Conservation (phyloP, 2,329 filamentous ascomycete species). For the Huntiella decipiens region DNA sequence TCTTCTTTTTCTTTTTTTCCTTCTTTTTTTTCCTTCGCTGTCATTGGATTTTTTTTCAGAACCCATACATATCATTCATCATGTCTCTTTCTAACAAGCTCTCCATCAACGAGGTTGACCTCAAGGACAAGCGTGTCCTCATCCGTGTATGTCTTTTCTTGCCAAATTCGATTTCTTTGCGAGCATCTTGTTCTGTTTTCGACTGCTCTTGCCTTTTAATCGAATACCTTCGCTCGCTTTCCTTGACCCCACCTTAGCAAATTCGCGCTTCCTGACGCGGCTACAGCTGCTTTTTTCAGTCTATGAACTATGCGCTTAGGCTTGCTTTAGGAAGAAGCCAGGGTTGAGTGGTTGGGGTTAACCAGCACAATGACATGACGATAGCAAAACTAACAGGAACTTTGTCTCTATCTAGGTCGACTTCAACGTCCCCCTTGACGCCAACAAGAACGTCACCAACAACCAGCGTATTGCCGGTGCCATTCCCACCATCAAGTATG, state of each 20-base stretch:
- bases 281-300: background rate
- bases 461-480: constrained; percentile 95
- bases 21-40: constrained; percentile 1
- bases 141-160: constrained; percentile 50
- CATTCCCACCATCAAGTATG: constrained; percentile 86
- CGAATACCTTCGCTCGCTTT: background rate
- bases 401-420: constrained; percentile 54
- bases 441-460: constrained; percentile 88
- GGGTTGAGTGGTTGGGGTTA: background rate
- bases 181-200: background rate
- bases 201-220: background rate
- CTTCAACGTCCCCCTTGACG: constrained; percentile 97
- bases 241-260: background rate
- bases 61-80: constrained; percentile 19
- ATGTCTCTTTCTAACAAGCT: constrained; percentile 99
- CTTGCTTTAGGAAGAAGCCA: background rate
- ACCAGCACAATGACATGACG: background rate
- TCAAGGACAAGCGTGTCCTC: constrained; percentile 95
- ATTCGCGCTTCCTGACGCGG: background rate
- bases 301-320: background rate
- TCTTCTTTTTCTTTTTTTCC: background rate
- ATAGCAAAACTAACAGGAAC: background rate
- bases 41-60: constrained; percentile 6
- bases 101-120: constrained; percentile 84
- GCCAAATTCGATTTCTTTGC: background rate